A percentile compares a stretch with the other conserved stretches of the same genome.
phyloP scores from a whole-genome alignment of 805 yeast genomes.

The Sungouiozyma intestinalis region DNA sequence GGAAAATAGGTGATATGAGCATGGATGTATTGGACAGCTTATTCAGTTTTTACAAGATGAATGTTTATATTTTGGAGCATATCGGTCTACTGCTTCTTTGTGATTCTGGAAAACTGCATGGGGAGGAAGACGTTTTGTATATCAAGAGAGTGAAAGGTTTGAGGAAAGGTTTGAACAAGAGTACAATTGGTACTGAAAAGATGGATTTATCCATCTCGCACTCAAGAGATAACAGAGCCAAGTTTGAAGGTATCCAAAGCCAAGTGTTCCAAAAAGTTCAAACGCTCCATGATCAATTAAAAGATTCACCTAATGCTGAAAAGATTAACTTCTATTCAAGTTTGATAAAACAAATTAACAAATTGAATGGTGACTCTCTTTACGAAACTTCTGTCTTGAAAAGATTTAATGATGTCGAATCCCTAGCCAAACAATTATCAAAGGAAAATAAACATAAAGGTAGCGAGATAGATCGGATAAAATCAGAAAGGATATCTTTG shows the following conservation, averaged over 20 bases:
- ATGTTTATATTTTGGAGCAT: constrained; percentile 54
- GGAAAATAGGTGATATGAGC: too few relatives aligned
- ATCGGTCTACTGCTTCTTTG: constrained; percentile 53
- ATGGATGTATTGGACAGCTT: constrained; percentile 3
- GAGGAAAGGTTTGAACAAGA: constrained; percentile 36
- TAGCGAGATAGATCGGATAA: constrained; percentile 19
- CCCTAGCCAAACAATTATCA: constrained; percentile 74
- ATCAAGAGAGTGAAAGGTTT: constrained; percentile 76
- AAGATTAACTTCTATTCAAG: neutral
- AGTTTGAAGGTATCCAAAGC: constrained; percentile 39
- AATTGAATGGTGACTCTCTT: constrained; percentile 20
- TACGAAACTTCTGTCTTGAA: constrained; percentile 43
- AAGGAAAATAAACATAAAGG: constrained; percentile 37
- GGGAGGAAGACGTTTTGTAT: constrained; percentile 24
- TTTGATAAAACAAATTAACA: constrained; percentile 12
- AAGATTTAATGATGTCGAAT: constrained; percentile 82
- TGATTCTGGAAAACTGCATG: constrained; percentile 16
- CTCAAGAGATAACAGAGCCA: neutral
- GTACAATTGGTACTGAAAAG: constrained; percentile 14
- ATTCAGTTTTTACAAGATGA: constrained; percentile 33
- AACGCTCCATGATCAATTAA: constrained; percentile 8
- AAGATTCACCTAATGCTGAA: constrained; percentile 5
- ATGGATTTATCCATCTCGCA: constrained; percentile 6
- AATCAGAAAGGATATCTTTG: constrained; percentile 47
- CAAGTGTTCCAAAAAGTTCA: constrained; percentile 27